phyloP scores from a whole-genome alignment of 2,329 filamentous ascomycete species.

The Alternaria sp. region DNA sequence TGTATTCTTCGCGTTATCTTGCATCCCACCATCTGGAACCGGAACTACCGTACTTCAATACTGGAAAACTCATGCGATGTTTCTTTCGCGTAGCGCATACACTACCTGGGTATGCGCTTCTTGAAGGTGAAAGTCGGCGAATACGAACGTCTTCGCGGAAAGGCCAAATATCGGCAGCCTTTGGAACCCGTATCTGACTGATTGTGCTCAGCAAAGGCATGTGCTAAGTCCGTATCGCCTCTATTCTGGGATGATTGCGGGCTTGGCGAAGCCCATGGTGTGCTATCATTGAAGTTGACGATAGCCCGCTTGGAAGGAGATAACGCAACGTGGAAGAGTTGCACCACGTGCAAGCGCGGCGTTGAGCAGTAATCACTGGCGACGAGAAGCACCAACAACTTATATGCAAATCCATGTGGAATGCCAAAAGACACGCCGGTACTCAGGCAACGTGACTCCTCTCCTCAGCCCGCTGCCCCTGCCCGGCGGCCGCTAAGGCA shows the following conservation, averaged over 20 bases:
- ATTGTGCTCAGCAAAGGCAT: background rate
- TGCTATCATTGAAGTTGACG: background rate
- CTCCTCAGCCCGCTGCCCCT: background rate
- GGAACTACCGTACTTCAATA: background rate
- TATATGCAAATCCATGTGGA: background rate
- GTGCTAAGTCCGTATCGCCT: background rate
- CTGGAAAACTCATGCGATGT: background rate
- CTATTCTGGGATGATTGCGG: background rate
- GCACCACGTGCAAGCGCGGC: slow-evolving; percentile 5
- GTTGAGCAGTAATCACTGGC: background rate
- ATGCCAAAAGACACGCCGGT: background rate
- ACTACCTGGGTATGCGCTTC: background rate
- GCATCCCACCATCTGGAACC: background rate
- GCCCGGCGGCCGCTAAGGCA: slow-evolving; percentile 16
- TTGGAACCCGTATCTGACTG: background rate
- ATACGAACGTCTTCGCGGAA: background rate
- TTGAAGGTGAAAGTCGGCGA: background rate
- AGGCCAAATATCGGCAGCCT: background rate
- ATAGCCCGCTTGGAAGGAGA: background rate
- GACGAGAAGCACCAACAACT: background rate
- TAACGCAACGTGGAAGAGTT: slow-evolving; percentile 1
- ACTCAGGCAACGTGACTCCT: background rate
- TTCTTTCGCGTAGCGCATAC: background rate
- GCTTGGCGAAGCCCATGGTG: background rate
- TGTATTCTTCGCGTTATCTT: background rate